Evolutionary conservation across 257 asterid species (phyloP).

Genomic region (Solanum tacnaense): DNA sequence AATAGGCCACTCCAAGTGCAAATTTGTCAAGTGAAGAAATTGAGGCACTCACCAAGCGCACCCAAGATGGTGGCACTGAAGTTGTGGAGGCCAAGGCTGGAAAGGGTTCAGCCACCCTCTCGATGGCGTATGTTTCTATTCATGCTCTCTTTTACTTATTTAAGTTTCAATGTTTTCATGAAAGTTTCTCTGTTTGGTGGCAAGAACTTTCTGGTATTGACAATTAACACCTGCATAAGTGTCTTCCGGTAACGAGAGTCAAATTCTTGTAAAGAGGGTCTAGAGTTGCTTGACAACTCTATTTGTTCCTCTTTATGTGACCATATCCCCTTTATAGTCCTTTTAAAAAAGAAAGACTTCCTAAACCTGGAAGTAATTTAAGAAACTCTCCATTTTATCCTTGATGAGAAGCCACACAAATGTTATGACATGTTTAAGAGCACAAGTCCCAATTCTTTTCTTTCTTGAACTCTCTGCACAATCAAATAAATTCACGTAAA

Average conservation of each 20-base stretch:
- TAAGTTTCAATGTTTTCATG: neutral
- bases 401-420: neutral
- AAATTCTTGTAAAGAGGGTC: neutral
- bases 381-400: neutral
- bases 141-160: neutral
- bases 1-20: slow-evolving; percentile 11
- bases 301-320: neutral
- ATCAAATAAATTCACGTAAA: neutral
- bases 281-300: neutral
- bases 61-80: slow-evolving; percentile 27
- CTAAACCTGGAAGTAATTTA: neutral
- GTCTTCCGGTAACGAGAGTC: neutral
- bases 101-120: slow-evolving; percentile 27
- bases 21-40: slow-evolving; percentile 12
- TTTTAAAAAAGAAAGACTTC: neutral
- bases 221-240: neutral
- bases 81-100: slow-evolving; percentile 30
- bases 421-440: neutral
- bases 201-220: neutral
- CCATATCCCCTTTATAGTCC: neutral
- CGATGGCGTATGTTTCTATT: slow-evolving; percentile 17
- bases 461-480: neutral
- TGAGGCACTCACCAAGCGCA: slow-evolving; percentile 12
- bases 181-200: neutral
- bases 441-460: neutral